A percentile compares a stretch with the other conserved stretches of the same genome.
These are phyloP conservation scores for Coemansia sp. DNA, from an alignment of 192 early-diverging fungal species.

Conservation along the genomic window DNA sequence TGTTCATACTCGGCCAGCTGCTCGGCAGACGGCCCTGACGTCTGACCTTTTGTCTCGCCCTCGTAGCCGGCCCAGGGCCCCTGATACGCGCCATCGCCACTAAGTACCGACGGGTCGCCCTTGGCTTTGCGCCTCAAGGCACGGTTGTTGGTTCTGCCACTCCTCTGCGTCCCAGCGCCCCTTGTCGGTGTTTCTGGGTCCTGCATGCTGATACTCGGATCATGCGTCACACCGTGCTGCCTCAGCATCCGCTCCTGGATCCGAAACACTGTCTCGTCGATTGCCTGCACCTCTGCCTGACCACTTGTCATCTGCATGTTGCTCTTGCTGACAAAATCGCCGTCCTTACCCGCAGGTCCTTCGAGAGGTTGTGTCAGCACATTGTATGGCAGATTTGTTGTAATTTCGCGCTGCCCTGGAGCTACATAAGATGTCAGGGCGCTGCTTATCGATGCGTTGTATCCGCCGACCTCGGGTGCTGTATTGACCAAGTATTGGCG, in stretches of 20 bases:
- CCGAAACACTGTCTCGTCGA: constrained; percentile 60
- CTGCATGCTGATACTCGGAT: constrained; percentile 67
- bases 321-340: constrained; percentile 18
- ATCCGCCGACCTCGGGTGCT: constrained; percentile 30
- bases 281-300: constrained; percentile 29
- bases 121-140: constrained; percentile 63
- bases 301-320: constrained; percentile 14
- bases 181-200: constrained; percentile 57
- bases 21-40: constrained; percentile 60
- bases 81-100: constrained; percentile 74
- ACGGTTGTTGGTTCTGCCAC: constrained; percentile 46
- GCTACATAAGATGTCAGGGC: constrained; percentile 13
- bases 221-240: constrained; percentile 75
- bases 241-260: constrained; percentile 83
- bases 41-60: constrained; percentile 69
- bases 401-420: constrained; percentile 23
- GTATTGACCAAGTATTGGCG: constrained; percentile 43
- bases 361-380: constrained; percentile 34
- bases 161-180: constrained; percentile 40
- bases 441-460: background rate
- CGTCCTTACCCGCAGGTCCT: constrained; percentile 27
- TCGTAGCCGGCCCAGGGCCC: constrained; percentile 97
- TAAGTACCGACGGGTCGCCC: constrained; percentile 72
- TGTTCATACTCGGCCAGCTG: constrained; percentile 46
- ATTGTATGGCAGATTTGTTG: constrained; percentile 25